phyloP scores from a whole-genome alignment of 2,329 filamentous ascomycete species.

The Cadophora malorum region DNA sequence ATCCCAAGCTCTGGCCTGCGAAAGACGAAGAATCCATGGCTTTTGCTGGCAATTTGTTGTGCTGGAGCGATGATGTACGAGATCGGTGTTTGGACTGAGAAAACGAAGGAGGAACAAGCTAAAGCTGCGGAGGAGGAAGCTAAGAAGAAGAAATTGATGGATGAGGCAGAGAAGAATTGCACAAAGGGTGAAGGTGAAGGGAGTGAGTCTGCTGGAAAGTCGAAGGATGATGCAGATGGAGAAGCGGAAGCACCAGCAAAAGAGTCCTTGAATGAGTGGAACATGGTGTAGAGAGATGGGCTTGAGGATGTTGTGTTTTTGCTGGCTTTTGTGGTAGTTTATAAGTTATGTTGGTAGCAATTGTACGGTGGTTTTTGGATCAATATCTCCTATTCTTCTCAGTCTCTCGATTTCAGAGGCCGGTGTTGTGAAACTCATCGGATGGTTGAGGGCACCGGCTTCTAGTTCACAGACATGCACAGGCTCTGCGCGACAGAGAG shows the following conservation, averaged over 20 bases:
- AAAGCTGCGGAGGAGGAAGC: background rate
- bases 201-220: background rate
- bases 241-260: no score
- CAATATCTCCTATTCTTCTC: background rate
- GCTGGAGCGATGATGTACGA: background rate
- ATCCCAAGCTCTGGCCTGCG: background rate
- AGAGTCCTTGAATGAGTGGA: conserved; percentile 1
- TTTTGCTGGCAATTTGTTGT: background rate
- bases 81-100: conserved; percentile 3
- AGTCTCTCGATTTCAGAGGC: background rate
- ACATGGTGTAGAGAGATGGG: background rate
- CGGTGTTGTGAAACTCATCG: background rate
- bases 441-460: no score
- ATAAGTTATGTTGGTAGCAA: background rate
- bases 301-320: background rate
- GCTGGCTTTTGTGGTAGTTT: background rate
- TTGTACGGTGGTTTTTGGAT: background rate
- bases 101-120: background rate
- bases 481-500: background rate
- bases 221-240: background rate
- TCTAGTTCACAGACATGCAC: background rate
- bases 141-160: background rate
- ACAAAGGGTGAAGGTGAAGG: background rate
- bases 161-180: background rate
- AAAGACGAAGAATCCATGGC: background rate